A percentile compares a stretch with the other conserved stretches of the same genome.
Conservation (phyloP, 805 yeast genomes). For the Candida maltosa region DNA sequence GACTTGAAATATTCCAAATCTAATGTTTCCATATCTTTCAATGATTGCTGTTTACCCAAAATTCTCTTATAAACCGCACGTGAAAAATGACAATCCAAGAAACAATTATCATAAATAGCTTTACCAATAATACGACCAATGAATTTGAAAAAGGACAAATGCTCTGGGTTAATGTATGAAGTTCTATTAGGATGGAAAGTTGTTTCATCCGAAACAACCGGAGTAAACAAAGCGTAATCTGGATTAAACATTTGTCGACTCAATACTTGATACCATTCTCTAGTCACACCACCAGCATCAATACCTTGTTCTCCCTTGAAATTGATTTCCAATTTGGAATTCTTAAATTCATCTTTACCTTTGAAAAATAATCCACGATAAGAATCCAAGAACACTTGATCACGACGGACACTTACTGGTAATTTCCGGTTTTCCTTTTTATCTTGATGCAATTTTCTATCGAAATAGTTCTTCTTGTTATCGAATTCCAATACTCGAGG, state of each 20-base stretch:
- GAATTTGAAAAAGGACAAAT: constrained; percentile 86
- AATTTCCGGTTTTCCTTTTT: constrained; percentile 46
- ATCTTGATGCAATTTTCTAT: constrained; percentile 61
- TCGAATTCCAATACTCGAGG: constrained; percentile 92
- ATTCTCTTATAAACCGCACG: constrained; percentile 91
- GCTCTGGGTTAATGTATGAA: constrained; percentile 91
- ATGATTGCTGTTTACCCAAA: constrained; percentile 72
- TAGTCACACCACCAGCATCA: constrained; percentile 96
- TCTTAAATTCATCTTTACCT: constrained; percentile 66
- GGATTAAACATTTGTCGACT: constrained; percentile 96
- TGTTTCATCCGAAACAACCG: constrained; percentile 87
- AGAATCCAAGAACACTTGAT: constrained; percentile 88
- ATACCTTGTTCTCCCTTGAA: constrained; percentile 94
- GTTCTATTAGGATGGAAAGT: constrained; percentile 95
- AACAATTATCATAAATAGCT: constrained; percentile 83
- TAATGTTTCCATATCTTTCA: constrained; percentile 91
- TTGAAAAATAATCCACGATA: constrained; percentile 80
- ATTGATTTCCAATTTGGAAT: constrained; percentile 70
- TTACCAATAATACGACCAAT: constrained; percentile 93
- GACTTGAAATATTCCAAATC: constrained; percentile 93
- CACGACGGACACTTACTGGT: constrained; percentile 72
- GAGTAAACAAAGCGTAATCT: constrained; percentile 86
- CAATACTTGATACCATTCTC: constrained; percentile 96
- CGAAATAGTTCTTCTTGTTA: constrained; percentile 84
- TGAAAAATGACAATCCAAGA: constrained; percentile 90